These are phyloP conservation scores for Remersonia thermophila DNA, from an alignment of 2,329 filamentous ascomycete species.

Conservation along the genomic window DNA sequence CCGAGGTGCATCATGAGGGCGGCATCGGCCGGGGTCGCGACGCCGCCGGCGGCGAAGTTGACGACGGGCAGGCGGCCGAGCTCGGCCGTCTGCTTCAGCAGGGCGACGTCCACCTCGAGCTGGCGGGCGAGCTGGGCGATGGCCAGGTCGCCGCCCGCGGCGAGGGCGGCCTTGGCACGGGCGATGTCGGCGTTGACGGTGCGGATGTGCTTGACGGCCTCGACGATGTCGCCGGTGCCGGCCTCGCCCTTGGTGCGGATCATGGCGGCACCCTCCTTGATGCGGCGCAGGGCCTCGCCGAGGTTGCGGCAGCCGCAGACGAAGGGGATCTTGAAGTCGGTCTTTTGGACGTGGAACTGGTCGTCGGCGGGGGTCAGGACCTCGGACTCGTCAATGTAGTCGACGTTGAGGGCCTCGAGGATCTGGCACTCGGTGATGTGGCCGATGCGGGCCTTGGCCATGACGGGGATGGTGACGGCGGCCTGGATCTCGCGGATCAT, in stretches of 20 bases:
- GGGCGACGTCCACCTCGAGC: slow-evolving; percentile 61
- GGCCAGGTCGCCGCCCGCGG: slow-evolving; percentile 36
- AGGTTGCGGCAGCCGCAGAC: slow-evolving; percentile 94
- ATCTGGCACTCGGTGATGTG: slow-evolving; percentile 99
- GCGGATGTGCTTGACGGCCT: slow-evolving; percentile 93
- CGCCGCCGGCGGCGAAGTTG: slow-evolving; percentile 95
- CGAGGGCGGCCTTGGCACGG: slow-evolving; percentile 63
- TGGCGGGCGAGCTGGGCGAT: slow-evolving; percentile 66
- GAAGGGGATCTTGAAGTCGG: slow-evolving; percentile 70
- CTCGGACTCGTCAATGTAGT: slow-evolving; percentile 98
- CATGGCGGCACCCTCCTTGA: slow-evolving; percentile 93
- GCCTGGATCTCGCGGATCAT: slow-evolving; percentile 95
- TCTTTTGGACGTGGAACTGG: slow-evolving; percentile 83
- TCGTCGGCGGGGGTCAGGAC: slow-evolving; percentile 92
- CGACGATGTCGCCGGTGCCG: slow-evolving; percentile 90
- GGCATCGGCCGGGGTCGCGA: slow-evolving; percentile 97
- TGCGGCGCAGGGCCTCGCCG: slow-evolving; percentile 80
- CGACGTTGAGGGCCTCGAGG: slow-evolving; percentile 84
- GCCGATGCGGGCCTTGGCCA: slow-evolving; percentile 96
- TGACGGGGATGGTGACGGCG: slow-evolving; percentile 92
- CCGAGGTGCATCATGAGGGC: slow-evolving; percentile 97
- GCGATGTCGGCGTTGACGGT: slow-evolving; percentile 76
- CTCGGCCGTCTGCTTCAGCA: slow-evolving; percentile 79
- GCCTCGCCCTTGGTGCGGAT: slow-evolving; percentile 98
- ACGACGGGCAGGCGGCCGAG: slow-evolving; percentile 84